Conservation (phyloP, 306 rosid species). For the Argentina anserina region DNA sequence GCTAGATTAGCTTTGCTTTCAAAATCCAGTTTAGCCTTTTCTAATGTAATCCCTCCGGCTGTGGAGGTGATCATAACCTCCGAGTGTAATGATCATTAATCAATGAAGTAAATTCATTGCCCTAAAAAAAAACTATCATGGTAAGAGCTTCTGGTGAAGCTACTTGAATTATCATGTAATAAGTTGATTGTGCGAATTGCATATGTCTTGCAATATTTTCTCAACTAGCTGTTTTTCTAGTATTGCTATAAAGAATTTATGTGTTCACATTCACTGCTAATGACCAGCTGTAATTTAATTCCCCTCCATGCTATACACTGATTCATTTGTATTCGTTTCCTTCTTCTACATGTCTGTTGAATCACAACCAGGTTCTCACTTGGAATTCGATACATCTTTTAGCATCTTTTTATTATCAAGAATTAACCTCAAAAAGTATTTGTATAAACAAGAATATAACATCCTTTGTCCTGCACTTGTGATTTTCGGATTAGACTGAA, state of each 20-base stretch:
- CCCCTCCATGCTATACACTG: background rate
- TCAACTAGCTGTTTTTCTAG: background rate
- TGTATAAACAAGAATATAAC: background rate
- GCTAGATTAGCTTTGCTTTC: no score
- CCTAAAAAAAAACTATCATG: constrained; percentile 94
- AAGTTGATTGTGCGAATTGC: constrained; percentile 4
- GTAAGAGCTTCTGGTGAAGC: constrained; percentile 41
- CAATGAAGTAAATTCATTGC: no score
- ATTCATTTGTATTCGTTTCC: background rate
- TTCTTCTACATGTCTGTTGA: background rate
- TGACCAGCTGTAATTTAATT: background rate
- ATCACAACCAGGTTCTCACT: background rate
- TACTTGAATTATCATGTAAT: constrained; percentile 6
- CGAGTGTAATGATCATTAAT: no score
- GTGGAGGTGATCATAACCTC: no score
- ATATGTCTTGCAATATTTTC: background rate
- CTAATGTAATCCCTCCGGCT: no score
- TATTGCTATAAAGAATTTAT: background rate
- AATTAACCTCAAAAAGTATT: background rate
- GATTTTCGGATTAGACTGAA: background rate
- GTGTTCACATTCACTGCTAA: background rate
- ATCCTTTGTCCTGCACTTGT: background rate
- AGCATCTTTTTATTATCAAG: background rate
- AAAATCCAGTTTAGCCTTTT: no score
- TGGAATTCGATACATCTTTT: background rate